phyloP scores from a whole-genome alignment of 2,329 filamentous ascomycete species.

The Coniella vitis region DNA sequence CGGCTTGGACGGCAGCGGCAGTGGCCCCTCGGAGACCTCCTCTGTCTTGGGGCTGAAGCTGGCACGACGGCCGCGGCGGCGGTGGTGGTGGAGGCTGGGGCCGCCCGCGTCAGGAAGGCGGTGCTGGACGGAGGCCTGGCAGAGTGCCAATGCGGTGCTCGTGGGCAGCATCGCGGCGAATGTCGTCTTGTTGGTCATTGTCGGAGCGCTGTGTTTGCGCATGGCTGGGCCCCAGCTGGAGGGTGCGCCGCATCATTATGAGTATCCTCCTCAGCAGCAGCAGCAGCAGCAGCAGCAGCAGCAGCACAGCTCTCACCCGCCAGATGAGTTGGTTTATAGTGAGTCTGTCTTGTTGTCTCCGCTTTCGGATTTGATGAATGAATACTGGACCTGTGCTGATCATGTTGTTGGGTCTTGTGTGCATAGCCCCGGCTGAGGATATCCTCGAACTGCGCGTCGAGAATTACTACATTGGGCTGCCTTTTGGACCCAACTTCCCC shows the following conservation, averaged over 20 bases:
- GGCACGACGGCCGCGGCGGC: too few relatives aligned
- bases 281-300: neutral
- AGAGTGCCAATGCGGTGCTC: neutral
- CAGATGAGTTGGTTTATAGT: constrained; percentile 1
- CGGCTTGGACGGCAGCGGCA: neutral
- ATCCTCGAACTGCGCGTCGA: neutral
- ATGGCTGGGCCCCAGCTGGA: too few relatives aligned
- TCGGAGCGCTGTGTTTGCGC: too few relatives aligned
- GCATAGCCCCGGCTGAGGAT: neutral
- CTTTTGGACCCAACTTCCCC: neutral
- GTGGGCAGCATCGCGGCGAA: too few relatives aligned
- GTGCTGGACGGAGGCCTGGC: too few relatives aligned
- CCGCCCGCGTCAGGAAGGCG: too few relatives aligned
- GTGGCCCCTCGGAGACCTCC: neutral
- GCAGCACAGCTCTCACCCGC: neutral
- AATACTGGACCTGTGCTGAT: neutral
- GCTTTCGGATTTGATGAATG: neutral
- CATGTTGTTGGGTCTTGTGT: too few relatives aligned
- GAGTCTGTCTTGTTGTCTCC: neutral
- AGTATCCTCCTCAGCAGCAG: too few relatives aligned
- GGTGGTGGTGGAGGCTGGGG: too few relatives aligned
- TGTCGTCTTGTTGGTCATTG: too few relatives aligned
- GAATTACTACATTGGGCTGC: neutral
- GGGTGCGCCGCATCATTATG: neutral
- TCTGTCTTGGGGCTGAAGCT: neutral